Conservation (phyloP, 2,329 filamentous ascomycete genomes). For the Ophiostoma triangulosporum region DNA sequence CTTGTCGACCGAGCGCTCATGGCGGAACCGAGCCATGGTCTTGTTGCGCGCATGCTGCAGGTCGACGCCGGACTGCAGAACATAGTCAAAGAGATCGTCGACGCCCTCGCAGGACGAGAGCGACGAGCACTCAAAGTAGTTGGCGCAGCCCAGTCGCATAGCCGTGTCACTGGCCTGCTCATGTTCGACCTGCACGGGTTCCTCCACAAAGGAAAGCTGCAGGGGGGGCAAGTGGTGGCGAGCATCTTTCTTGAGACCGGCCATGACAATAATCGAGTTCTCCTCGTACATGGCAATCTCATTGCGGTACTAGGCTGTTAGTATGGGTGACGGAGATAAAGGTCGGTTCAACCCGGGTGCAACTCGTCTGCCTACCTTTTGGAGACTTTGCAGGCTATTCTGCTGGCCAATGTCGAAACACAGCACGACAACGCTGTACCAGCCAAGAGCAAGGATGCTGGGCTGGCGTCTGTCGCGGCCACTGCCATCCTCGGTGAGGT, state of each 20-base stretch:
- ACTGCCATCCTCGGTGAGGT: constrained; percentile 12
- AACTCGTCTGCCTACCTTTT: constrained; percentile 6
- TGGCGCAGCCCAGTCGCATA: constrained; percentile 4
- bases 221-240: constrained; percentile 13
- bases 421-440: constrained; percentile 15
- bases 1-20: constrained; percentile 13
- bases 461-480: constrained; percentile 6
- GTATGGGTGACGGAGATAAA: too few relatives aligned
- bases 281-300: constrained; percentile 14
- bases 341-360: too few relatives aligned
- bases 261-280: constrained; percentile 13
- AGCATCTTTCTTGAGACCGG: constrained; percentile 15
- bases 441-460: constrained; percentile 12
- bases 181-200: constrained; percentile 9
- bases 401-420: constrained; percentile 13
- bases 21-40: constrained; percentile 11
- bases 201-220: constrained; percentile 12
- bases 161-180: constrained; percentile 7
- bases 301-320: constrained; percentile 11
- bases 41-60: constrained; percentile 10
- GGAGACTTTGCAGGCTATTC: constrained; percentile 7
- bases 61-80: constrained; percentile 11
- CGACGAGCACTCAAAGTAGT: constrained; percentile 16
- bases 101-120: constrained; percentile 11
- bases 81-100: constrained; percentile 11